A percentile compares a stretch with the other conserved stretches of the same genome.
Conservation (phyloP, 1,284 basidiomycete genomes). For the Apiotrichum laibachii region DNA sequence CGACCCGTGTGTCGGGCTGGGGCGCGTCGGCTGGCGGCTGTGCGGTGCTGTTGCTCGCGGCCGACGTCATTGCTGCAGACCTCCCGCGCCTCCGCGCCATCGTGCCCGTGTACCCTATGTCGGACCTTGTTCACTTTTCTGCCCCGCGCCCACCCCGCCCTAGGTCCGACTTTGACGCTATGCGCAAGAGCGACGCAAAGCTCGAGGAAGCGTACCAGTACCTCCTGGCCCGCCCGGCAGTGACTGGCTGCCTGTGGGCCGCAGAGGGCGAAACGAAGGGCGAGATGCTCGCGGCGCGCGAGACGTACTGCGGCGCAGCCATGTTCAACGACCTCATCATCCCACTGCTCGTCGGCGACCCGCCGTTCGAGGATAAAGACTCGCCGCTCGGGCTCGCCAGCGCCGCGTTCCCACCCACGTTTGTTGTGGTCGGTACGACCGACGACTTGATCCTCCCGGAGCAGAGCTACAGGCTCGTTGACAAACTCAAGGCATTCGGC, state of each 20-base stretch:
- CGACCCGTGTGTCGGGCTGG: neutral
- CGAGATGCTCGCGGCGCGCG: neutral
- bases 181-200: neutral
- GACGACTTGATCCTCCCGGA: conserved; percentile 14
- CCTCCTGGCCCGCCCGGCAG: neutral
- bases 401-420: conserved; percentile 15
- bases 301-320: neutral
- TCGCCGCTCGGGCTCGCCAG: conserved; percentile 11
- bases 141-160: neutral
- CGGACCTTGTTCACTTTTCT: neutral
- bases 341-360: conserved; percentile 4
- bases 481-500: conserved; percentile 11
- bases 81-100: conserved; percentile 5
- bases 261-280: neutral
- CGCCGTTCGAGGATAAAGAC: neutral
- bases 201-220: neutral
- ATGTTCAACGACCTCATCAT: conserved; percentile 4
- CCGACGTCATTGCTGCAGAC: neutral
- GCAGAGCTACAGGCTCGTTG: conserved; percentile 13
- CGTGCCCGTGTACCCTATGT: conserved; percentile 6
- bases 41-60: neutral
- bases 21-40: neutral
- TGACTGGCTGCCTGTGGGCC: neutral
- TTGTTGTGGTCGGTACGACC: conserved; percentile 14
- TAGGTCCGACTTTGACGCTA: neutral